Conservation (phyloP, 2,329 filamentous ascomycete genomes). For the Diaporthe longicolla region DNA sequence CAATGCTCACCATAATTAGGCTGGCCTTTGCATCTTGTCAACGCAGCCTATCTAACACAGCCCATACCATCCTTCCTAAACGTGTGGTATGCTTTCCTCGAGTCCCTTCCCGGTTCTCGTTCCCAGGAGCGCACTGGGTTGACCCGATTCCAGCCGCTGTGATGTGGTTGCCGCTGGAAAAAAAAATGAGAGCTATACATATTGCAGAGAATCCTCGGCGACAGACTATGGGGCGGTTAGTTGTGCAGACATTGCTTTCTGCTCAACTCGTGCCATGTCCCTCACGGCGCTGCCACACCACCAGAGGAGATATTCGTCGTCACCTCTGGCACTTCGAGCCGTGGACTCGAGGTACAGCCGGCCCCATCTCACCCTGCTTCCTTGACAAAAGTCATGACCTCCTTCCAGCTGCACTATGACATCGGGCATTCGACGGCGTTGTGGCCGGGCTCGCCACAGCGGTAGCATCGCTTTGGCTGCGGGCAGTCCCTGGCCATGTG, state of each 20-base stretch:
- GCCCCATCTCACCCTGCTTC: neutral
- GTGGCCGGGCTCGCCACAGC: neutral
- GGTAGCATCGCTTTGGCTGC: neutral
- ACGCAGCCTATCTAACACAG: neutral
- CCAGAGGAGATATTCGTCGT: neutral
- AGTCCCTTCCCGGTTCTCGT: neutral
- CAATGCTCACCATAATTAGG: neutral
- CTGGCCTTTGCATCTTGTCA: neutral
- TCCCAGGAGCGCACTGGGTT: neutral
- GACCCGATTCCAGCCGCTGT: too few relatives aligned
- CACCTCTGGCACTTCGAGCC: too few relatives aligned
- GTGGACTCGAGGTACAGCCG: neutral
- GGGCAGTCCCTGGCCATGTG: neutral
- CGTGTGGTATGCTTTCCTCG: too few relatives aligned
- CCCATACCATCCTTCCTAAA: neutral
- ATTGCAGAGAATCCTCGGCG: too few relatives aligned
- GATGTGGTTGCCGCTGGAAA: neutral
- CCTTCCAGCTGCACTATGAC: too few relatives aligned
- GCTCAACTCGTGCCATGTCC: neutral
- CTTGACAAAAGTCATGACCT: too few relatives aligned
- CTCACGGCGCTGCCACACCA: neutral
- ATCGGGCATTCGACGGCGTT: too few relatives aligned
- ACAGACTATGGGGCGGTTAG: neutral
- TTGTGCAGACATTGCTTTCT: neutral
- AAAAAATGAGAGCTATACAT: too few relatives aligned